Base-by-base conservation (phyloP, 2,329 filamentous ascomycete species). In the Didymella pinodella region DNA sequence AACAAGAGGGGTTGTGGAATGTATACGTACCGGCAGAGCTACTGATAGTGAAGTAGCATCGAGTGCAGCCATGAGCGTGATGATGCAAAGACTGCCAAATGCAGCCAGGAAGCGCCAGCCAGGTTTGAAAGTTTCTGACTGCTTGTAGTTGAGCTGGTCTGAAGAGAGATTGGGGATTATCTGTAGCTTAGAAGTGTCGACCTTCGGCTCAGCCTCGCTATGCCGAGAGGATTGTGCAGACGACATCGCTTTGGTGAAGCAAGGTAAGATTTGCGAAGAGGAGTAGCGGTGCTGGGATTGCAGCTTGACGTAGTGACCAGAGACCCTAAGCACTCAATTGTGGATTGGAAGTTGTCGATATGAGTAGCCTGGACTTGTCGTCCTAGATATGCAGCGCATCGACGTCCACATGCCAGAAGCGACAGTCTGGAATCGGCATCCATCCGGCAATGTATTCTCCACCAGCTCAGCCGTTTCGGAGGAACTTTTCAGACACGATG, bases 1-100 rank as follows among this genome's bases (percentile, higher is more conserved):
- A 45, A 29, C 11, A 16, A n/a, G 12, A 5, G 3, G 4, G 7
- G 7, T 12, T 31, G 2, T 3, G 11, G 7, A 12, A 4, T 7
- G 40, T 12, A 20, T 4, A 38, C 71, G 14, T 67, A 77, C 75
- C 12, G 76, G 71, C 44, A 89, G 75, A 4, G 88, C 86, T 7
- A 89, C 86, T 4, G 85, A 86, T 50, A 90, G 80, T 4, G 85
- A 88, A 1, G 87, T 90, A 4, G 86, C 87, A 72, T 90, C 88
- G 28, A 90, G 78, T 12, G 88, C 86, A 2, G 86, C 85, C 77
- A 88, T 87, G 18, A 90, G 76, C 3, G 83, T 83, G 52, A 90
- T 78, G 45, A 85, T 77, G 7, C 80, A 77, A 7, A 88, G 77
- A 36, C 84, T 83, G 29, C 50, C 43, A 32, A 54, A 54, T 5